Percentiles rank a stretch among this genome's conserved stretches.
Evolutionary conservation across 1,284 basidiomycete genomes (phyloP).

Genomic region (Microbotryum lychnidis-dioicae): DNA sequence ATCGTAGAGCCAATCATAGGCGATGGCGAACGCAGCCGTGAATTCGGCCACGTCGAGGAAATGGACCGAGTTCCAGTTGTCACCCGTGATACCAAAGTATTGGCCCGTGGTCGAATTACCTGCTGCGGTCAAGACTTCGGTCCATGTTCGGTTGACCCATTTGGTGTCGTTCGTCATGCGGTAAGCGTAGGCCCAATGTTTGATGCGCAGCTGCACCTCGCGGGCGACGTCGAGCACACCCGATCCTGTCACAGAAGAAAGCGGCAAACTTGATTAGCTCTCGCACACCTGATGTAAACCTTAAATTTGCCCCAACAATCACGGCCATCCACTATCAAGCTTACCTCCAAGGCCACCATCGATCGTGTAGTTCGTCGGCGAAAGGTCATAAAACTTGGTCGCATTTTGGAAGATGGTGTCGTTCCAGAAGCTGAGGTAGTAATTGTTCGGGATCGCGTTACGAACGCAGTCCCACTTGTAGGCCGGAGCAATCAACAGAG

Average conservation of each 20-base stretch:
- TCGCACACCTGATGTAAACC: too few relatives aligned
- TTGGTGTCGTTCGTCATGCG: slow-evolving; percentile 78
- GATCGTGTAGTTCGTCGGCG: slow-evolving; percentile 36
- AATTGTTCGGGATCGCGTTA: slow-evolving; percentile 73
- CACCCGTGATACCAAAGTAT: slow-evolving; percentile 51
- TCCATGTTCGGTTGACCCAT: slow-evolving; percentile 76
- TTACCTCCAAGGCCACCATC: slow-evolving; percentile 20
- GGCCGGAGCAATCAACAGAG: slow-evolving; percentile 78
- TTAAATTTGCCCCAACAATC: too few relatives aligned
- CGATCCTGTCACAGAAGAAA: slow-evolving; percentile 47
- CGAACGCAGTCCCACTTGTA: slow-evolving; percentile 86
- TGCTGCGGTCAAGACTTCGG: slow-evolving; percentile 59
- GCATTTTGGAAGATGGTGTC: slow-evolving; percentile 83
- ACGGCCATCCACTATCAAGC: too few relatives aligned
- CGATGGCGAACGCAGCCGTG: slow-evolving; percentile 73
- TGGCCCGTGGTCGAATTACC: slow-evolving; percentile 48
- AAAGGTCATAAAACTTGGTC: slow-evolving; percentile 52
- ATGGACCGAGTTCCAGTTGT: slow-evolving; percentile 52
- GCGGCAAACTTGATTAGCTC: slow-evolving; percentile 32
- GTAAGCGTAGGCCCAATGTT: slow-evolving; percentile 86
- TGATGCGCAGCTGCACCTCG: slow-evolving; percentile 79
- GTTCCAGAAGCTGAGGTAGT: slow-evolving; percentile 77
- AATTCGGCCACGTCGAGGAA: slow-evolving; percentile 87
- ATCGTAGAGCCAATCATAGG: slow-evolving; percentile 90
- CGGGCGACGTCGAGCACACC: slow-evolving; percentile 91